Evolutionary conservation across 352 stramenopile genomes (phyloP), one percentile per base, ranked within the genome.

Genomic region (Globisporangium abappressorium): DNA sequence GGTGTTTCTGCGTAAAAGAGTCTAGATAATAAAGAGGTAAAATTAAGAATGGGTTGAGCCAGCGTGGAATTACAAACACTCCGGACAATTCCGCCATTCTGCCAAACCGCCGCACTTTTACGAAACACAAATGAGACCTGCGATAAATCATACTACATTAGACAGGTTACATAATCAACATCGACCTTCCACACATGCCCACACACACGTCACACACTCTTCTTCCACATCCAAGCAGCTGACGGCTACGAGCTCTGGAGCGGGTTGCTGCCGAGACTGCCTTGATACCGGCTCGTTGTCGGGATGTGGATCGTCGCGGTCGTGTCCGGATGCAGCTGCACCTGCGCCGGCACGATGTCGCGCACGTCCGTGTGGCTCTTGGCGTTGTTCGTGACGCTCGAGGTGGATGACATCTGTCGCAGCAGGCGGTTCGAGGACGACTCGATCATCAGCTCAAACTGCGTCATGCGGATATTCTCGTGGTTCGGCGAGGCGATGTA

Each of bases 391-490:
- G 28, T 59, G 38, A 12, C 28, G 33, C 65, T 70, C 46, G 65
- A 70, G 28, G 64, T 60, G n/a, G 65, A 70, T 24, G 65, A 70
- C 55, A 70, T 58, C 36, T 70, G 65, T 33, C 65, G 56, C 65
- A 70, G 38, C 38, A 70, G 49, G n/a, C 65, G 65, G 49, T 64
- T 57, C 33, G 56, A 58, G n/a, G 65, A 70, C 22, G 70, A 78
- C 64, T 78, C 74, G 22, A 78, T 68, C 62, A 87, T 79, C 30
- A 87, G 69, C 62, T 85, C 78, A 51, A 82, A 90, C 43, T 78
- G 78, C 53, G 73, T 70, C 64, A 60, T 69, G 8, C 55, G 70
- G 63, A 70, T 70, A 20, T 72, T 62, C 66, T 77, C 65, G 26
- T 78, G 59, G 22, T 47, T 69, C 20, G 66, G 76, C 12, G 76